Evolutionary conservation across 2,329 filamentous ascomycete genomes (phyloP).

Genomic region (Tolypocladium tundrense): DNA sequence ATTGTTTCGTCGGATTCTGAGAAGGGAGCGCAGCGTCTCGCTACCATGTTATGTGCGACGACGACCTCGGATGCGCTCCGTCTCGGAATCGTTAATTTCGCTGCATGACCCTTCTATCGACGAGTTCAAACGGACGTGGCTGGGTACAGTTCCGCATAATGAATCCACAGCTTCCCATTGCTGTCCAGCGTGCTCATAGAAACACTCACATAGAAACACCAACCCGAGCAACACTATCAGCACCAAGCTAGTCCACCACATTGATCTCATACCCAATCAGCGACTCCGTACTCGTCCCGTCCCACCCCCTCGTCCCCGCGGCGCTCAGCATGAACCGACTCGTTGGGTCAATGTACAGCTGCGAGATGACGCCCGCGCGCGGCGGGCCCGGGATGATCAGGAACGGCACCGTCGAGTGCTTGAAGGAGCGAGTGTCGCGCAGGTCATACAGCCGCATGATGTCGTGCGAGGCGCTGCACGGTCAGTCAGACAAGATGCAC

Average conservation of each 20-base stretch:
- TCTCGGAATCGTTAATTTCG: too few relatives aligned
- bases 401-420: constrained; percentile 79
- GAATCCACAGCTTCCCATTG: background rate
- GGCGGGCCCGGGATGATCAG: constrained; percentile 87
- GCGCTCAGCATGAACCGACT: constrained; percentile 87
- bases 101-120: background rate
- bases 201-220: background rate
- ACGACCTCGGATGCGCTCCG: too few relatives aligned
- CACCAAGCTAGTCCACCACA: constrained; percentile 8
- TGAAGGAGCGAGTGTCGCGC: constrained; percentile 51
- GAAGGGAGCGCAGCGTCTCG: too few relatives aligned
- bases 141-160: background rate
- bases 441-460: constrained; percentile 91
- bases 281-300: constrained; percentile 81
- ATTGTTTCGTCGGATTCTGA: too few relatives aligned
- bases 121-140: too few relatives aligned
- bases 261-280: constrained; percentile 87
- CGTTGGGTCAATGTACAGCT: constrained; percentile 77
- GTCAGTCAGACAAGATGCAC: background rate
- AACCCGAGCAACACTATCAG: background rate
- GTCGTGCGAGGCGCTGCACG: constrained; percentile 70
- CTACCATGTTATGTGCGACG: too few relatives aligned
- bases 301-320: constrained; percentile 90
- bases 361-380: constrained; percentile 75
- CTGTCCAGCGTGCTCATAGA: background rate